phyloP scores from a whole-genome alignment of 1,139 yeast genomes.

The Meyerozyma sp. region DNA sequence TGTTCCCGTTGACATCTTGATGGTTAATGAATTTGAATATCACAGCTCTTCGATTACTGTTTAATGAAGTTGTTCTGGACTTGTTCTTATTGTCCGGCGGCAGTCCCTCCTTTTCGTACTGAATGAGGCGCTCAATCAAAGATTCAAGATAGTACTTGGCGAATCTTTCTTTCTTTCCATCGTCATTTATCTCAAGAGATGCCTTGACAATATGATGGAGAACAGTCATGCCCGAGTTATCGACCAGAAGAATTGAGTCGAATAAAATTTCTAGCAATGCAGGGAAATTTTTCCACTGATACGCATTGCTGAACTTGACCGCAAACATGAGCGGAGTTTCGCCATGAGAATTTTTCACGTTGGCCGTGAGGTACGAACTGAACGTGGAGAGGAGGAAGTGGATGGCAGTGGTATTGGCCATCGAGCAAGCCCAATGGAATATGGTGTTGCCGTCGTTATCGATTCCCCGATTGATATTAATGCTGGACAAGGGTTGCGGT shows the following conservation, averaged over 20 bases:
- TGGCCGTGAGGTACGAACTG: slow-evolving; percentile 51
- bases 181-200: slow-evolving; percentile 14
- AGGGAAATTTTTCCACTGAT: slow-evolving; percentile 70
- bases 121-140: slow-evolving; percentile 53
- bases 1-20: slow-evolving; percentile 80
- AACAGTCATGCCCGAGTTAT: slow-evolving; percentile 65
- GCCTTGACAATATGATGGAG: slow-evolving; percentile 71
- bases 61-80: slow-evolving; percentile 5
- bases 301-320: slow-evolving; percentile 83
- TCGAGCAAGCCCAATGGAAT: slow-evolving; percentile 92
- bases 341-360: slow-evolving; percentile 58
- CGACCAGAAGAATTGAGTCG: slow-evolving; percentile 72
- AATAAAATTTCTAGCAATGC: slow-evolving; percentile 65
- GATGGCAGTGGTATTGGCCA: slow-evolving; percentile 73
- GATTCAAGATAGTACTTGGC: slow-evolving; percentile 81
- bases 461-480: slow-evolving; percentile 75
- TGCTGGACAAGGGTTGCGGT: slow-evolving; percentile 38
- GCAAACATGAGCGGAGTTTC: slow-evolving; percentile 89
- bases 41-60: slow-evolving; percentile 18
- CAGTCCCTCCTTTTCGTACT: slow-evolving; percentile 17
- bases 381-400: slow-evolving; percentile 59
- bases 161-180: slow-evolving; percentile 60
- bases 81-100: slow-evolving; percentile 13
- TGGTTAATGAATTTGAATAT: slow-evolving; percentile 70
- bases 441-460: slow-evolving; percentile 94